A percentile compares a stretch with the other conserved stretches of the same genome.
These are phyloP conservation scores for Pythium biforme DNA, from an alignment of 352 stramenopile species.

Conservation along the genomic window DNA sequence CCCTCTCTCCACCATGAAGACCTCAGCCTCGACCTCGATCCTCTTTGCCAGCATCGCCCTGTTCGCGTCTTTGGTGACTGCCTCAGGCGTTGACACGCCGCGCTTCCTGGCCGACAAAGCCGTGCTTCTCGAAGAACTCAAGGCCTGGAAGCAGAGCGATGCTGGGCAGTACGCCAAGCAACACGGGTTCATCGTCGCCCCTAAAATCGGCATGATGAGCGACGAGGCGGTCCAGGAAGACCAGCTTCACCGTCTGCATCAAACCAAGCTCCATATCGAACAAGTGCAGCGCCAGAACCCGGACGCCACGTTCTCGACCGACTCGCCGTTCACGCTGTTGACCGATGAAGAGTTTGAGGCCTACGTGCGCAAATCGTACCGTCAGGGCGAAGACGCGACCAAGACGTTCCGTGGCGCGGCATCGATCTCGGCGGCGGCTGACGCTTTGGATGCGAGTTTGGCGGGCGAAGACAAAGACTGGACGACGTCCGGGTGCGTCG, in stretches of 20 bases:
- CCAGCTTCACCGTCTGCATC: conserved; percentile 54
- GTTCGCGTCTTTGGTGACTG: conserved; percentile 15
- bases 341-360: conserved; percentile 63
- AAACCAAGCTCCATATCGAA: conserved; percentile 62
- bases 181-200: conserved; percentile 38
- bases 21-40: conserved; percentile 25
- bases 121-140: conserved; percentile 40
- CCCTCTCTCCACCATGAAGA: conserved; percentile 17
- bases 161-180: conserved; percentile 47
- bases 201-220: conserved; percentile 12
- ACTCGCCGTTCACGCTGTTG: conserved; percentile 74
- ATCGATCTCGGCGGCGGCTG: conserved; percentile 6
- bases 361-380: conserved; percentile 48
- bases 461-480: conserved; percentile 45
- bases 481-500: conserved; percentile 58
- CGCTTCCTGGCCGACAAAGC: conserved; percentile 52
- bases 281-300: conserved; percentile 51
- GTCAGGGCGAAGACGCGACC: conserved; percentile 16
- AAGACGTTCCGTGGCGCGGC: conserved; percentile 1
- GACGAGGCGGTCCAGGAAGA: conserved; percentile 30
- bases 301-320: conserved; percentile 56
- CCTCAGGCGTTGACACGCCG: conserved; percentile 33
- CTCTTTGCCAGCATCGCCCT: conserved; percentile 27
- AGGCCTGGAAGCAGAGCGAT: conserved; percentile 49
- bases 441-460: conserved; percentile 2